Base-by-base conservation (phyloP, 2,329 filamentous ascomycete species). In the Dactylellina haptotyla region DNA sequence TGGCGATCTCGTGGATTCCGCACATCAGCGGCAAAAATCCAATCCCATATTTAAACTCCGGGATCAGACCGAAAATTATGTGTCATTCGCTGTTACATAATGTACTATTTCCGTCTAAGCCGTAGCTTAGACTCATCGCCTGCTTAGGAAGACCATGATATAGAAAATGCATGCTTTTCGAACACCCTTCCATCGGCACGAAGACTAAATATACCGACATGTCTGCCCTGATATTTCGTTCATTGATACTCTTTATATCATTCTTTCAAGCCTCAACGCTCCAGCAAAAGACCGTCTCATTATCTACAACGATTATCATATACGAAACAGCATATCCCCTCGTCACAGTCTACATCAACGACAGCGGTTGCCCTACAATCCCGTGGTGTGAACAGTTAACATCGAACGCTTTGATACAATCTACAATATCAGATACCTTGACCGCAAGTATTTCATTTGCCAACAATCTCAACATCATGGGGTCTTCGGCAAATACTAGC, bases 291-390 rank as follows among this genome's bases (percentile, higher is more conserved):
- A 57, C 37, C 14, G 30, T 53, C 12, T 37, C 37, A 5, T 28
- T 41, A 41, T 70, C 61, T 18, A 62, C 41, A n/a, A 71, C 66
- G 1, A 56, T 26, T 5, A 28, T 50, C n/a, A 3, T 71, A 23
- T 71, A 63, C 41, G 18, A 63, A 25, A 71, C 66, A 4, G 41
- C 58, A 0, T 56, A 71, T 20, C 66, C 66, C 0, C 32, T 25
- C 28, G 32, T 28, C 10, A 71, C 58, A 8, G 25, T 71, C 32
- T 45, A 63, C n/a, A 10, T 63, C n/a, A 71, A 48, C 8, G 16
- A 51, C 16, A 26, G 26, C 1, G 20, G 32, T 18, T 51, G 26
- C 37, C 26, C 14, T n/a, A 46, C 5, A 14, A 43, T 71, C 3
- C 58, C 43, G 8, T 39, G 30, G 43, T 71, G 66, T 18, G 10